phyloP scores from a whole-genome alignment of 2,329 filamentous ascomycete genomes.

The Orbilia blumenaviensis region DNA sequence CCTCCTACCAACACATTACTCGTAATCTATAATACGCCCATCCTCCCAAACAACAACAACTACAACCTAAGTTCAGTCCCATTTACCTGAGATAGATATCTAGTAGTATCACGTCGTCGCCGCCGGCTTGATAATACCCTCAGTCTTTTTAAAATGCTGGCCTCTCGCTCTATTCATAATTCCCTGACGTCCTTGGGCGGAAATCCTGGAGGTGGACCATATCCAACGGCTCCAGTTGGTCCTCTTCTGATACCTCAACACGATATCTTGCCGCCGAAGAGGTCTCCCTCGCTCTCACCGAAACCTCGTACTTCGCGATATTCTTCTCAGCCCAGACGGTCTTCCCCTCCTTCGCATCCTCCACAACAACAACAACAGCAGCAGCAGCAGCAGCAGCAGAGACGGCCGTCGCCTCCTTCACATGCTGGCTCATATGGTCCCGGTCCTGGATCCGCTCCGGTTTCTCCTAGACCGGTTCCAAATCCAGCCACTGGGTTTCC shows the following conservation, averaged over 20 bases:
- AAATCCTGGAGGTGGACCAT: conserved; percentile 28
- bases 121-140: not conserved
- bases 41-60: no score
- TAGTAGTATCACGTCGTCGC: not conserved
- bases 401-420: conserved; percentile 33
- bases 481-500: conserved; percentile 43
- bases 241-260: conserved; percentile 27
- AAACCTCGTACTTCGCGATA: conserved; percentile 41
- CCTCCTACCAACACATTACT: not conserved
- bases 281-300: conserved; percentile 38
- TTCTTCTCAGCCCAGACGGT: conserved; percentile 14
- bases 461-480: conserved; percentile 32
- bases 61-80: no score
- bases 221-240: conserved; percentile 23
- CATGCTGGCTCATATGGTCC: conserved; percentile 2
- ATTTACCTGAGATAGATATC: not conserved
- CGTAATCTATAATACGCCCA: not conserved
- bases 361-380: not conserved
- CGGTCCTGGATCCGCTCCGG: conserved; percentile 2
- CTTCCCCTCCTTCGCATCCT: conserved; percentile 28
- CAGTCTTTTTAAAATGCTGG: conserved; percentile 28
- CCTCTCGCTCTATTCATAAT: conserved; percentile 16
- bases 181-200: conserved; percentile 34
- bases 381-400: conserved; percentile 3
- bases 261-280: conserved; percentile 16